A percentile compares a stretch with the other conserved stretches of the same genome.
Conservation (phyloP, 2,329 filamentous ascomycete species). For the Orbilia oligospora region DNA sequence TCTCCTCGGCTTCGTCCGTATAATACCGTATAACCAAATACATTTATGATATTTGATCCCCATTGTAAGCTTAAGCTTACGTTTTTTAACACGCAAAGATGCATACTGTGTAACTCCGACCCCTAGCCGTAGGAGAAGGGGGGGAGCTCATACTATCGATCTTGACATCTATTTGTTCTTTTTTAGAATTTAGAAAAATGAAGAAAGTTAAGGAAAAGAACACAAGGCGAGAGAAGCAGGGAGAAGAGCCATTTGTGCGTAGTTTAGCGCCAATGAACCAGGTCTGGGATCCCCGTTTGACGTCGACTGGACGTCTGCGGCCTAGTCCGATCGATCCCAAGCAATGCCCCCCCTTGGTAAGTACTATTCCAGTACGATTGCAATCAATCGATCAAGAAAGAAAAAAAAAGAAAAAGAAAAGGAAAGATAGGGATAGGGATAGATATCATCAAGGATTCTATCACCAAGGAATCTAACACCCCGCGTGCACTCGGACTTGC, state of each 20-base stretch:
- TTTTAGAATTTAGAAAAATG: background rate
- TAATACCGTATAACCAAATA: background rate
- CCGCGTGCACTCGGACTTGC: slow-evolving; percentile 50
- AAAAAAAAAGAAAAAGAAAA: background rate
- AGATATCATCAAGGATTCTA: background rate
- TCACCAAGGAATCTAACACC: background rate
- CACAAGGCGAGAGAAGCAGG: too few relatives aligned
- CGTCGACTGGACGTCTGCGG: slow-evolving; percentile 39
- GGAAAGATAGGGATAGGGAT: background rate
- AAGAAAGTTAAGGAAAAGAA: too few relatives aligned
- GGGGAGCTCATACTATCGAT: background rate
- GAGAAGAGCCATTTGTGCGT: slow-evolving; percentile 53
- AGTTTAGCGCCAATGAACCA: slow-evolving; percentile 32
- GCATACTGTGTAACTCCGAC: background rate
- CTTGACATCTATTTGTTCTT: background rate
- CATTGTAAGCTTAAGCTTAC: slow-evolving; percentile 6
- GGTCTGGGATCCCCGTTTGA: slow-evolving; percentile 11
- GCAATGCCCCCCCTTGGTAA: too few relatives aligned
- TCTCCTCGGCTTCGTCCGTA: background rate
- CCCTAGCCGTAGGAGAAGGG: too few relatives aligned
- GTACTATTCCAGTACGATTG: too few relatives aligned
- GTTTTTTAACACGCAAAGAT: background rate
- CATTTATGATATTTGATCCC: background rate
- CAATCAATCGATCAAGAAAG: background rate
- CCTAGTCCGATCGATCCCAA: slow-evolving; percentile 30